Base-by-base conservation (phyloP, 257 asterid genomes). In the Gentiana macrophylla region DNA sequence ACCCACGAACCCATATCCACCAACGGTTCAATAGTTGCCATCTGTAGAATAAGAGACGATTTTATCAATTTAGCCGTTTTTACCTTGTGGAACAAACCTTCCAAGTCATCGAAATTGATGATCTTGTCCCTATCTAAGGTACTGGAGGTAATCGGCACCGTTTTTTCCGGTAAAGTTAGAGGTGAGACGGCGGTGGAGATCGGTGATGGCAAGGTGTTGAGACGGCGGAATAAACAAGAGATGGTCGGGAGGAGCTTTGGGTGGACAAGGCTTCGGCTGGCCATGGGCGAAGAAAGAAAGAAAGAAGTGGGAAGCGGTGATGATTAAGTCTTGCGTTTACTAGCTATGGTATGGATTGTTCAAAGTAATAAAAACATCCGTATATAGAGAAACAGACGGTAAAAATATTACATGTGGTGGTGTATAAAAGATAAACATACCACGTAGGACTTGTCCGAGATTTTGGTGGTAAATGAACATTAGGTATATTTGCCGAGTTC, bases 1-100 rank as follows among this genome's bases (percentile, higher is more conserved):
- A 81, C 80, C 80, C 71, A 50, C 55, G 56, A 1, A 0, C 95
- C 95, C 0, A 75, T 0, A 64, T 84, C 93, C 34, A 81, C 84
- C 67, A 78, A 47, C 0, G 82, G 80, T 61, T 59, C 79, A 1
- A 67, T 11, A 0, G 90, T 64, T 0, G 83, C 52, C 73, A 71
- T 49, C 35, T 74, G 76, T 1, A 89, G 84, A 6, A 76, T 81
- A 6, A 55, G 1, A 15, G 80, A 12, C 0, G 95, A 86, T 60
- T 59, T 70, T 5, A 79, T 32, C 71, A 88, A 72, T 48, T 69
- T 84, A 0, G 65, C 4, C 6, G 91, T 77, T 2, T 82, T 48
- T 3, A 84, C 57, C 8, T 83, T 69, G 10, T 78, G 67, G 47
- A 84, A 85, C 2, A 83, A 52, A 52, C 61, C 65, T 65, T 67